Base-by-base conservation (phyloP, 2,329 filamentous ascomycete species). In the Diatrype stigma region DNA sequence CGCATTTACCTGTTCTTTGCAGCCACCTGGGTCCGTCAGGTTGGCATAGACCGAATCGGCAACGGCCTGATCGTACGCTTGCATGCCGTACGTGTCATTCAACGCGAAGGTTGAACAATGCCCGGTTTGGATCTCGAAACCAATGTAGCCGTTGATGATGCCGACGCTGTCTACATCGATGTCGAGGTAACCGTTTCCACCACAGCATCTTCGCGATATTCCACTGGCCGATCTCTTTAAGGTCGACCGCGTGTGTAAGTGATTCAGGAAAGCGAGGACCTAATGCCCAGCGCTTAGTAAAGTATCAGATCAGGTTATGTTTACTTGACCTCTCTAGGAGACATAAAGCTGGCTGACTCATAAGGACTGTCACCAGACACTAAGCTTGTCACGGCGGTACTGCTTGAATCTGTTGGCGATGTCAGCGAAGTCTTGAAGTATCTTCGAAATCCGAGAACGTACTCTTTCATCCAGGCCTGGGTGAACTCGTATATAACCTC, bases 401-500 rank as follows among this genome's bases (percentile, higher is more conserved):
- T 70, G 69, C 0, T 77, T 75, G 48, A 82, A 82, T 47, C 57
- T 59, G 30, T 8, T 10, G 21, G 17, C 19, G 6, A 19, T 19
- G 17, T 54, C 21, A 44, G 38, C 44, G 26, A 40, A 51, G 21
- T 30, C 30, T 17, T 23, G 16, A 7, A 7, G 23, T 2, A 19
- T 21, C n/a, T 32, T 42, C 17, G 12, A 12, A 12, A 17, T 35
- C 11, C 21, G 4, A 22, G 16, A 11, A 50, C 53, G 47, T 44
- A 56, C 59, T 81, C 78, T 37, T 76, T 67, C 51, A 80, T 79
- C 76, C 78, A 82, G 0, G 72, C 71, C 60, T 82, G 79, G 0
- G 76, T 70, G 59, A 82, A 82, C 55, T 78, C 71, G 77, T 79
- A 82, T 3, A 82, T 61, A 2, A 76, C 72, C 48, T 72, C 69